Evolutionary conservation across 495 filamentous ascomycete species (phyloP).

Genomic region (Penicillium subrubescens): DNA sequence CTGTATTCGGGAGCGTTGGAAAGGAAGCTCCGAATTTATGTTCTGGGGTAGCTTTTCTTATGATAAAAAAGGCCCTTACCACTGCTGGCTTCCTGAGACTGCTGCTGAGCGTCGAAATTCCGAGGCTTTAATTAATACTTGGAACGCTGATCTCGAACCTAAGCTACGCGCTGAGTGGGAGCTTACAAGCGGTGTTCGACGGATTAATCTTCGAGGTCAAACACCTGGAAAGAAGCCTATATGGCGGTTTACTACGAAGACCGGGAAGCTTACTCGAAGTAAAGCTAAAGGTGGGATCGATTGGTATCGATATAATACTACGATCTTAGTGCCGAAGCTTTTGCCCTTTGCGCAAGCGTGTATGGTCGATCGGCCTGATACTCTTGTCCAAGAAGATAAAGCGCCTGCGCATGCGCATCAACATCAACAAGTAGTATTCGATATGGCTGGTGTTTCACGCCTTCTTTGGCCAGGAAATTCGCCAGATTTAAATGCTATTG

Average conservation of each 20-base stretch:
- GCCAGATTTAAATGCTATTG: background rate
- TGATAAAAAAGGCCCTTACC: background rate
- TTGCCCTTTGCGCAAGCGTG: background rate
- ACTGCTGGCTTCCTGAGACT: background rate
- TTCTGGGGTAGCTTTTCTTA: background rate
- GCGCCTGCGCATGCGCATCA: background rate
- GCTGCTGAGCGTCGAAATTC: background rate
- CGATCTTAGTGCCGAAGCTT: background rate
- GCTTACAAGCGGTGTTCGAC: background rate
- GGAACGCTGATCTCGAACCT: background rate
- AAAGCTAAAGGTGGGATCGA: background rate
- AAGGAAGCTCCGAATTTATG: background rate
- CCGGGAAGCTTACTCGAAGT: background rate
- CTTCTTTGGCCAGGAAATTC: background rate
- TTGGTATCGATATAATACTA: background rate
- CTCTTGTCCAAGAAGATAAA: background rate
- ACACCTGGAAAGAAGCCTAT: background rate
- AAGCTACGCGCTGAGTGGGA: background rate
- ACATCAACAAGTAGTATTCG: background rate
- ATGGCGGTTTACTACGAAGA: background rate
- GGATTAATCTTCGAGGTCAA: background rate
- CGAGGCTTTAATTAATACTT: background rate
- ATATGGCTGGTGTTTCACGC: background rate
- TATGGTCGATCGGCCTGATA: background rate
- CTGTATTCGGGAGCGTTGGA: background rate